These are phyloP conservation scores for Tieghemiomyces parasiticus DNA, from an alignment of 192 early-diverging fungal species.

Conservation along the genomic window DNA sequence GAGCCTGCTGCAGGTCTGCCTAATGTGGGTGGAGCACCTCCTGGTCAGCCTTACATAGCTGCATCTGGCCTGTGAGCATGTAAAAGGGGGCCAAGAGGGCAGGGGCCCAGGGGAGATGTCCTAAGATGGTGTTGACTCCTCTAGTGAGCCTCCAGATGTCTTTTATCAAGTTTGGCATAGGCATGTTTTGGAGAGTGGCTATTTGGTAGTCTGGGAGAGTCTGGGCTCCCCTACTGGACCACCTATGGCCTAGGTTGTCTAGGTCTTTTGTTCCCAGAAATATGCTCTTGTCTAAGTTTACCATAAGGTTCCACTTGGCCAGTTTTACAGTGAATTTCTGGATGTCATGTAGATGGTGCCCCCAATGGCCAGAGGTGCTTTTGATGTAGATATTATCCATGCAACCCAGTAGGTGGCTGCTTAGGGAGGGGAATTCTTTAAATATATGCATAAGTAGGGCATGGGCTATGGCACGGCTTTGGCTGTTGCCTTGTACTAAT, in stretches of 20 bases:
- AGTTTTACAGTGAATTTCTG: background rate
- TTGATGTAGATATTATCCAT: slow-evolving; percentile 26
- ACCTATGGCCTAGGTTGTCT: slow-evolving; percentile 6
- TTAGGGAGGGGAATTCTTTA: background rate
- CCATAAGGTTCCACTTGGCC: slow-evolving; percentile 4
- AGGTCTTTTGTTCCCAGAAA: slow-evolving; percentile 9
- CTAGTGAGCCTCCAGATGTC: slow-evolving; percentile 12
- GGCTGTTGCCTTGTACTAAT: slow-evolving; percentile 15
- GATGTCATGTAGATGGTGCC: slow-evolving; percentile 12
- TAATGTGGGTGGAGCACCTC: background rate
- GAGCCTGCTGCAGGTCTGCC: background rate
- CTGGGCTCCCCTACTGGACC: slow-evolving; percentile 10
- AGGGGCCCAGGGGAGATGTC: slow-evolving; percentile 14
- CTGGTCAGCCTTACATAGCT: slow-evolving; percentile 2
- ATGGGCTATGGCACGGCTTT: slow-evolving; percentile 13
- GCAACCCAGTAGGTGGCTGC: slow-evolving; percentile 12
- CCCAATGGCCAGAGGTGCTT: background rate
- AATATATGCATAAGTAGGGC: slow-evolving; percentile 13
- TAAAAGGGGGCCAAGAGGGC: slow-evolving; percentile 18
- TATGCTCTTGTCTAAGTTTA: slow-evolving; percentile 13
- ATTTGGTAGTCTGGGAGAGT: slow-evolving; percentile 12
- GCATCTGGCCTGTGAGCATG: background rate
- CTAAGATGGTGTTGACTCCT: slow-evolving; percentile 14
- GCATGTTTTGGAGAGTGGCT: slow-evolving; percentile 8
- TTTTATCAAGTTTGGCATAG: slow-evolving; percentile 9